Evolutionary conservation across 2,329 filamentous ascomycete species (phyloP).

Genomic region (Alternaria dauci): DNA sequence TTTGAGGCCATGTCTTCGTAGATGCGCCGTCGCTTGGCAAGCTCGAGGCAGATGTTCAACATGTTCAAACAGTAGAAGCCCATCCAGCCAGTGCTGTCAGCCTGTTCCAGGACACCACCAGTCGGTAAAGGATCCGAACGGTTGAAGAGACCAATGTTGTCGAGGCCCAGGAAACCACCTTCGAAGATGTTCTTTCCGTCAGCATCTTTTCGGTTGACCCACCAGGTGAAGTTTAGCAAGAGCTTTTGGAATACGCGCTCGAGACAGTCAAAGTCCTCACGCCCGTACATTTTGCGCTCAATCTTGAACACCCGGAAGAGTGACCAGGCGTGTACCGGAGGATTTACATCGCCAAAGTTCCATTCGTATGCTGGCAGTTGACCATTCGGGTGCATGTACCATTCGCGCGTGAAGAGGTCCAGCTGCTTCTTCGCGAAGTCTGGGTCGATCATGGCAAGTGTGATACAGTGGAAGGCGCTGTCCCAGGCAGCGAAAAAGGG

Average conservation of each 20-base stretch:
- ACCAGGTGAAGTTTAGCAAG: conserved; percentile 97
- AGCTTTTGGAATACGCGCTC: conserved; percentile 97
- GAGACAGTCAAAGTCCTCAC: conserved; percentile 92
- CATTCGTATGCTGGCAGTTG: conserved; percentile 94
- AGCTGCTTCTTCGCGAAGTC: conserved; percentile 99
- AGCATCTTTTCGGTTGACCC: conserved; percentile 95
- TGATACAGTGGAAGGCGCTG: conserved; percentile 95
- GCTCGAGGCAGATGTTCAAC: conserved; percentile 94
- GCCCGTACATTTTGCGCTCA: conserved; percentile 94
- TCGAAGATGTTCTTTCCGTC: conserved; percentile 98
- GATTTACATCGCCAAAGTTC: conserved; percentile 98
- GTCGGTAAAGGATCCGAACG: conserved; percentile 94
- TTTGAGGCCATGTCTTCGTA: conserved; percentile 98
- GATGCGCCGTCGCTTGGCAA: conserved; percentile 91
- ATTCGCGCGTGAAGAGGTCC: conserved; percentile 93
- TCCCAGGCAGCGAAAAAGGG: conserved; percentile 99
- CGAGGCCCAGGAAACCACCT: conserved; percentile 91
- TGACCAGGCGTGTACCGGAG: conserved; percentile 95
- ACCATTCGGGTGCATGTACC: conserved; percentile 98
- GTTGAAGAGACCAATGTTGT: conserved; percentile 98
- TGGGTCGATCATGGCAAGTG: conserved; percentile 94
- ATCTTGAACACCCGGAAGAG: conserved; percentile 98
- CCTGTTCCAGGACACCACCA: conserved; percentile 91
- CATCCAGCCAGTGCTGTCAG: conserved; percentile 99
- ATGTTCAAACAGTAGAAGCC: conserved; percentile 96